phyloP scores from a whole-genome alignment of 2,329 filamentous ascomycete species.

The Aspergillus sp. region DNA sequence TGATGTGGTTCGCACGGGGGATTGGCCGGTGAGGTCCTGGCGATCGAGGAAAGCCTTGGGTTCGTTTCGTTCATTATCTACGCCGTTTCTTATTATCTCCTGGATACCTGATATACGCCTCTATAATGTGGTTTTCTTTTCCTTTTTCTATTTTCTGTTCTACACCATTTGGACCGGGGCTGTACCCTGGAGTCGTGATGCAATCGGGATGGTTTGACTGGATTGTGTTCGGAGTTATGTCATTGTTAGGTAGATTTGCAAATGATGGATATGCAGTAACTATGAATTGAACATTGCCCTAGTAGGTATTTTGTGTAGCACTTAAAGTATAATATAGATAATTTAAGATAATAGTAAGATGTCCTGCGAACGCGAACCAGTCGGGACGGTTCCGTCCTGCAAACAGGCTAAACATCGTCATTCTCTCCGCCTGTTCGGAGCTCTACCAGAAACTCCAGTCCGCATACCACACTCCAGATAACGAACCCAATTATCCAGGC shows the following conservation, averaged over 20 bases:
- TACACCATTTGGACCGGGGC: conserved; percentile 12
- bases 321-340: no score
- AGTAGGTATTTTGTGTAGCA: background rate
- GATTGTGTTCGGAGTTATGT: conserved; percentile 5
- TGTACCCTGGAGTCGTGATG: conserved; percentile 12
- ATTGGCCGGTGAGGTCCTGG: conserved; percentile 19
- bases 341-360: no score
- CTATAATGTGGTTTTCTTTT: conserved; percentile 24
- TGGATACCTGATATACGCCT: conserved; percentile 26
- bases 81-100: conserved; percentile 17
- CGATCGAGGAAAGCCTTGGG: conserved; percentile 21
- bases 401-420: conserved; percentile 28
- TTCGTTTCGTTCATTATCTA: conserved; percentile 20
- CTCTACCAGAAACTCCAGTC: background rate
- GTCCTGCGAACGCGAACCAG: background rate
- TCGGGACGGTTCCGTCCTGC: conserved; percentile 10
- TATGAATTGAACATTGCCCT: no score
- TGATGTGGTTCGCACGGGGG: conserved; percentile 15
- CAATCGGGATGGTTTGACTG: conserved; percentile 12
- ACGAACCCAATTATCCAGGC: background rate
- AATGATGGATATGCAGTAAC: conserved; percentile 5
- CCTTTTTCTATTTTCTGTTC: conserved; percentile 13
- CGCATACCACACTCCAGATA: background rate
- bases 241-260: conserved; percentile 11
- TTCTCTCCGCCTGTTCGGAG: conserved; percentile 8